These are phyloP conservation scores for Beauveria medogensis DNA, from an alignment of 2,329 filamentous ascomycete species.

Conservation along the genomic window DNA sequence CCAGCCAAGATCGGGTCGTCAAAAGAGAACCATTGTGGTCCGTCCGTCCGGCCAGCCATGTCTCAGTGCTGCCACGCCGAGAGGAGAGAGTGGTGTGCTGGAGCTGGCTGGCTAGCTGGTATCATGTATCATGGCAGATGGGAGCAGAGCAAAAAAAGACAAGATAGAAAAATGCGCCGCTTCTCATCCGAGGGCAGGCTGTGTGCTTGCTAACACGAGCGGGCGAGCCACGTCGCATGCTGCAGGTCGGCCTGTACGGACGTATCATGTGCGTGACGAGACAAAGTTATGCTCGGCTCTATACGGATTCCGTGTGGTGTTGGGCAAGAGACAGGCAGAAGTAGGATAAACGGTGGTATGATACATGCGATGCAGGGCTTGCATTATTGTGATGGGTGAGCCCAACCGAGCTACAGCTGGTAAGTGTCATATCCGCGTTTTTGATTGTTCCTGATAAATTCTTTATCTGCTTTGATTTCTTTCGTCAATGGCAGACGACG, in stretches of 20 bases:
- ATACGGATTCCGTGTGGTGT: neutral
- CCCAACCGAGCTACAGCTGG: neutral
- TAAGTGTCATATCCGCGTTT: neutral
- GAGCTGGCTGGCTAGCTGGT: neutral
- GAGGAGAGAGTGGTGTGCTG: neutral
- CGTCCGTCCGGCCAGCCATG: neutral
- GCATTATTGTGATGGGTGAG: neutral
- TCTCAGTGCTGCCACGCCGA: neutral
- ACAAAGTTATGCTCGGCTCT: neutral
- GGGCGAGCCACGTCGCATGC: slow-evolving; percentile 8
- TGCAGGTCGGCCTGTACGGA: neutral
- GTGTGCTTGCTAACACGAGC: no score
- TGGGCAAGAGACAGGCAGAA: neutral
- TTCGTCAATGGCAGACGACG: neutral
- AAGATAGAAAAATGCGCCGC: neutral
- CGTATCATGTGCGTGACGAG: neutral
- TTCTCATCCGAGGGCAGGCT: neutral
- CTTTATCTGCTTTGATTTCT: neutral
- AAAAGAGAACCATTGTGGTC: neutral
- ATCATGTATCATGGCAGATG: no score
- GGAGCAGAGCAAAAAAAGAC: neutral
- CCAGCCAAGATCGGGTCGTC: neutral
- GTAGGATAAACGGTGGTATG: neutral
- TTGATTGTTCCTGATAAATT: neutral
- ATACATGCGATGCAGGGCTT: neutral